Conservation (phyloP, 2,329 filamentous ascomycete genomes). For the Colletotrichum orchidophilum region DNA sequence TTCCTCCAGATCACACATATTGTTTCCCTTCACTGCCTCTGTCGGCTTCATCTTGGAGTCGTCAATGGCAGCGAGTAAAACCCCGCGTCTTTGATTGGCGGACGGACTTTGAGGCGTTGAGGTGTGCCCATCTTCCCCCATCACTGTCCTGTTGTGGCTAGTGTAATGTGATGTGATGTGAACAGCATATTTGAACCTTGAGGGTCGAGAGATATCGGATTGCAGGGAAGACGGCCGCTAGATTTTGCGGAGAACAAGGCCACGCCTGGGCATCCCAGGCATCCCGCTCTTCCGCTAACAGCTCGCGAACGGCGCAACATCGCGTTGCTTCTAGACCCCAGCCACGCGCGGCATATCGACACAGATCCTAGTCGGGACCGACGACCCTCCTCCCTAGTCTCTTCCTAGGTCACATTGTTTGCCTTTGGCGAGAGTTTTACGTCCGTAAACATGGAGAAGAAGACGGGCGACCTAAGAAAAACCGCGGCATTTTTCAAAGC, state of each 20-base stretch:
- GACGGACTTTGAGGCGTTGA: constrained; percentile 25
- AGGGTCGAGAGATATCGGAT: constrained; percentile 28
- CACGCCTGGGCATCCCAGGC: constrained; percentile 25
- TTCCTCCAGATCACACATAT: constrained; percentile 5
- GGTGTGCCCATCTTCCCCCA: constrained; percentile 24
- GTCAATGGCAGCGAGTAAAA: not conserved
- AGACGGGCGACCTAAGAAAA: constrained; percentile 1
- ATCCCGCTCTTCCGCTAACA: constrained; percentile 28
- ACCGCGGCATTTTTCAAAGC: constrained; percentile 8
- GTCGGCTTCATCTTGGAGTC: constrained; percentile 7
- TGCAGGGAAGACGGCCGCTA: constrained; percentile 24
- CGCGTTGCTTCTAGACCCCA: constrained; percentile 29
- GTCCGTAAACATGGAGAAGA: constrained; percentile 19
- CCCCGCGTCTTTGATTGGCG: constrained; percentile 14
- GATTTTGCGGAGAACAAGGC: constrained; percentile 27
- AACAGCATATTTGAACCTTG: constrained; percentile 30
- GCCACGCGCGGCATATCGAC: constrained; percentile 28
- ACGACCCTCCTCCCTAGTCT: not conserved
- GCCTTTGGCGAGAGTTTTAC: constrained; percentile 19
- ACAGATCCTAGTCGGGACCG: constrained; percentile 12
- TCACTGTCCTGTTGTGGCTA: constrained; percentile 30
- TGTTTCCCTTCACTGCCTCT: not conserved
- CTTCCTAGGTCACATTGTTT: not conserved
- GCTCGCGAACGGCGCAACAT: constrained; percentile 27
- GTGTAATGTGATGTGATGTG: constrained; percentile 35